phyloP scores from a whole-genome alignment of 768 basidiomycete species.

The Leccinum uliginosum region DNA sequence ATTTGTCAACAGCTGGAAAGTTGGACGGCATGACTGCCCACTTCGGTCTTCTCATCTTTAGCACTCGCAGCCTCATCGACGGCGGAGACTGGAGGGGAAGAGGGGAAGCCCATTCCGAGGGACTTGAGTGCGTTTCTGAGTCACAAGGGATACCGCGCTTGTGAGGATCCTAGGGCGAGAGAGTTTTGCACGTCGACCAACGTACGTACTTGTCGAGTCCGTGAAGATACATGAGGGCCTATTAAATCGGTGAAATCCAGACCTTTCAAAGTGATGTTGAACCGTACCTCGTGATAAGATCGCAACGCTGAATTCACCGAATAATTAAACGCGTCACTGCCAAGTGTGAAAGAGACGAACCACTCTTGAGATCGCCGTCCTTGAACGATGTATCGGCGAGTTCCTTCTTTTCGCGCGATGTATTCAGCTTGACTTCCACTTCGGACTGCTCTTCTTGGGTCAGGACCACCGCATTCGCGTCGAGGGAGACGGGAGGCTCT shows the following conservation, averaged over 20 bases:
- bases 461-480: conserved; percentile 16
- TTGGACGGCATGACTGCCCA: conserved; percentile 21
- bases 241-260: conserved; percentile 7
- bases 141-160: background rate
- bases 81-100: conserved; percentile 12
- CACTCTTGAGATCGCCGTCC: conserved; percentile 53
- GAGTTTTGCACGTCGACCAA: conserved; percentile 1
- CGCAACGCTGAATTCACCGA: conserved; percentile 47
- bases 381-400: conserved; percentile 67
- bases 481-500: conserved; percentile 7
- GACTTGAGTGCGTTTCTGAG: conserved; percentile 53
- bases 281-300: conserved; percentile 67
- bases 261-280: background rate
- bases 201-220: conserved; percentile 79
- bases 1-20: background rate
- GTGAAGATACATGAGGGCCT: conserved; percentile 70
- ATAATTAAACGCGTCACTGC: conserved; percentile 1
- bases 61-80: conserved; percentile 30
- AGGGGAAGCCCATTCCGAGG: conserved; percentile 36
- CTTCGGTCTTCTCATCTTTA: conserved; percentile 63
- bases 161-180: conserved; percentile 2
- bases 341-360: conserved; percentile 35
- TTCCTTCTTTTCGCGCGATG: conserved; percentile 65
- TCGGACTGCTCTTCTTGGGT: conserved; percentile 24
- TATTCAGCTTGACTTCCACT: conserved; percentile 48